Conservation (phyloP, 2,329 filamentous ascomycete species). For the Plenodomus lindquistii region DNA sequence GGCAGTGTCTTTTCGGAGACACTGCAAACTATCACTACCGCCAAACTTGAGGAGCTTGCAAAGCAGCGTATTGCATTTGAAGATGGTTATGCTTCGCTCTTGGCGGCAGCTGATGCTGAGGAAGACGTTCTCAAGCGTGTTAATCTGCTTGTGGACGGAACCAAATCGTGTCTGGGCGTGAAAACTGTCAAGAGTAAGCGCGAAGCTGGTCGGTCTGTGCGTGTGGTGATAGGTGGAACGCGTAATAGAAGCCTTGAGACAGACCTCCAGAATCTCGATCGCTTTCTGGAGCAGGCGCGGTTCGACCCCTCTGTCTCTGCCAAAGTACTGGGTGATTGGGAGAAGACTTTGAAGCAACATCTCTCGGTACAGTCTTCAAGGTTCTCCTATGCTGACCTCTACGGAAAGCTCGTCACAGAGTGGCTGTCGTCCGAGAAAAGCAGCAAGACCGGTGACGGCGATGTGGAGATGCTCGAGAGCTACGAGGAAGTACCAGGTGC, state of each 20-base stretch:
- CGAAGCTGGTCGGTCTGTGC: conserved; percentile 12
- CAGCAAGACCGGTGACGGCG: conserved; percentile 13
- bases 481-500: conserved; percentile 38
- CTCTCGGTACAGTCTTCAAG: conserved; percentile 43
- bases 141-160: conserved; percentile 28
- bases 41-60: conserved; percentile 43
- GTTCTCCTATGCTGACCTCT: conserved; percentile 41
- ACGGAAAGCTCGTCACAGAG: conserved; percentile 42
- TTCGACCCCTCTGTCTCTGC: conserved; percentile 43
- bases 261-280: conserved; percentile 37
- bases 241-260: conserved; percentile 28
- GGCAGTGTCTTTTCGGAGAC: conserved; percentile 42
- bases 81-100: conserved; percentile 27
- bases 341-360: conserved; percentile 32
- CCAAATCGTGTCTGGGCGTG: conserved; percentile 34
- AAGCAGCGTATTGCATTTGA: conserved; percentile 41
- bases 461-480: conserved; percentile 31
- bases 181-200: conserved; percentile 16
- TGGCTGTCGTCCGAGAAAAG: conserved; percentile 39
- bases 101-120: conserved; percentile 13
- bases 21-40: conserved; percentile 41
- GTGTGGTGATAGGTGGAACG: conserved; percentile 23
- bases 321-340: conserved; percentile 39
- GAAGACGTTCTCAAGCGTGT: conserved; percentile 30
- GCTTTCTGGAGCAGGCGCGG: conserved; percentile 42